phyloP scores from a whole-genome alignment of 495 filamentous ascomycete genomes.

The Penicillium fimorum region DNA sequence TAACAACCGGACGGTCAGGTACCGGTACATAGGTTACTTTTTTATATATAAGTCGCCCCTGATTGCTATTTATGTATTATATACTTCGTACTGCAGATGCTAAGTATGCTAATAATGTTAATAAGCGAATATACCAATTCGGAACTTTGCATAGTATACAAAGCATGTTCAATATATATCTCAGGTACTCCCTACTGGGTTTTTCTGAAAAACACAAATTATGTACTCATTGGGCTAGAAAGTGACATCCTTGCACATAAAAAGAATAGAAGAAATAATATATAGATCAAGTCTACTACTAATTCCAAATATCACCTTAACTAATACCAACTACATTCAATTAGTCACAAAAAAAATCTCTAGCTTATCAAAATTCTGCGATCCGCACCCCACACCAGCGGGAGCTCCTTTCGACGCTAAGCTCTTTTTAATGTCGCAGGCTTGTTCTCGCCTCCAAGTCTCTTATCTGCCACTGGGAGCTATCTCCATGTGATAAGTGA shows the following conservation, averaged over 20 bases:
- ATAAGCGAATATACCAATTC: neutral
- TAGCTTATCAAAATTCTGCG: slow-evolving; percentile 11
- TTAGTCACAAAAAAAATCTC: slow-evolving; percentile 3
- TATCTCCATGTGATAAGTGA: slow-evolving; percentile 16
- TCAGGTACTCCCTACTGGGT: neutral
- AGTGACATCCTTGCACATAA: neutral
- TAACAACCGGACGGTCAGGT: slow-evolving; percentile 2
- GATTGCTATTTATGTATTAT: neutral
- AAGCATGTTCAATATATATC: neutral
- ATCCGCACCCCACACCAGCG: slow-evolving; percentile 12
- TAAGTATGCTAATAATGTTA: neutral
- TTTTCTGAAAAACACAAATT: neutral
- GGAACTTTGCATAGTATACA: neutral
- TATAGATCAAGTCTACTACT: neutral
- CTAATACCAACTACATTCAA: neutral
- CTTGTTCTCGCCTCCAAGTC: neutral
- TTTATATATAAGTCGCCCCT: neutral
- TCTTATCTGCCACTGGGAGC: slow-evolving; percentile 5
- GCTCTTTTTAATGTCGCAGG: slow-evolving; percentile 7
- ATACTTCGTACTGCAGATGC: neutral
- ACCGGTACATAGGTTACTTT: slow-evolving; percentile 4
- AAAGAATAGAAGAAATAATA: neutral
- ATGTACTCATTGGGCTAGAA: neutral
- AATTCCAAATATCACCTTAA: too few species aligned
- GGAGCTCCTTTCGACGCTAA: slow-evolving; percentile 11